phyloP scores from a whole-genome alignment of 495 filamentous ascomycete species.

The Penicillium desertorum region DNA sequence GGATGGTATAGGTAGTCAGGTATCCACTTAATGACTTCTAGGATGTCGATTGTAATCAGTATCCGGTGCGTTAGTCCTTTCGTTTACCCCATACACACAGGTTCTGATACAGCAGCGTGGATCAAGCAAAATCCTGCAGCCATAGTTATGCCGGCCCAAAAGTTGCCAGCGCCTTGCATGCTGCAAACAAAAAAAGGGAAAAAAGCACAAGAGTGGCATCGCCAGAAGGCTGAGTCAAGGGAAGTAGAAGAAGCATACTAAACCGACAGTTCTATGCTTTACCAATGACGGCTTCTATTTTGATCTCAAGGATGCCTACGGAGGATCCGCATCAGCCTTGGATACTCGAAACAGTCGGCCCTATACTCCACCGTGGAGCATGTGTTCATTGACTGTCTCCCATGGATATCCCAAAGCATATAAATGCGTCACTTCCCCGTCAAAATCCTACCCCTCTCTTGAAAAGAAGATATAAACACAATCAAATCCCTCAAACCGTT shows the following conservation, averaged over 20 bases:
- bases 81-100: constrained; percentile 11
- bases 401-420: background rate
- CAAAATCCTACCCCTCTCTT: background rate
- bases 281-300: background rate
- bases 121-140: background rate
- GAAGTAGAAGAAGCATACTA: background rate
- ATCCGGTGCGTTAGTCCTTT: constrained; percentile 7
- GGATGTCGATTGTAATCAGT: constrained; percentile 13
- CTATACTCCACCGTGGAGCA: constrained; percentile 11
- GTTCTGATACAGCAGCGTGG: background rate
- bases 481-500: background rate
- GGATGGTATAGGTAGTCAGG: background rate
- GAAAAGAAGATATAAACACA: background rate
- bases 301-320: constrained; percentile 1
- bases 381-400: background rate
- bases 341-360: background rate
- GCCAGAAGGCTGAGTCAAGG: background rate
- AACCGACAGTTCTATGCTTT: background rate
- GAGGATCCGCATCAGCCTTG: background rate
- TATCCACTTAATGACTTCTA: constrained; percentile 7
- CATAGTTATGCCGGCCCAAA: background rate
- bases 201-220: background rate
- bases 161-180: background rate
- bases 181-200: background rate
- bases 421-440: constrained; percentile 8